Conservation (phyloP, 2,329 filamentous ascomycete species). For the Rutstroemia sp. region DNA sequence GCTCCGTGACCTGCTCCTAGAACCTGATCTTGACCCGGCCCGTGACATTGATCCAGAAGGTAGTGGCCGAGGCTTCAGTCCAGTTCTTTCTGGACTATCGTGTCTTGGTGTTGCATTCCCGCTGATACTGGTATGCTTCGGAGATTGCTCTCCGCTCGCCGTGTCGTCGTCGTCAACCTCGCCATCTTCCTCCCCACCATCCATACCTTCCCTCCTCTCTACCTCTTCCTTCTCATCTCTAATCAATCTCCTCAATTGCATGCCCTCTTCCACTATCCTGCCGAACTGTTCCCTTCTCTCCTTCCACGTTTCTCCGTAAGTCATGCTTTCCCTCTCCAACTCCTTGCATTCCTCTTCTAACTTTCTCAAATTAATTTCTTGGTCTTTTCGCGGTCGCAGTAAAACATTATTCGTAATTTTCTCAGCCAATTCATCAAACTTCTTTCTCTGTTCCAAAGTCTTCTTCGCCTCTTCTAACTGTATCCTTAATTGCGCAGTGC, state of each 20-base stretch:
- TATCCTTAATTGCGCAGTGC: conserved; percentile 63
- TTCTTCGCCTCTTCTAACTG: conserved; percentile 71
- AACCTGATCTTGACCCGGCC: conserved; percentile 17
- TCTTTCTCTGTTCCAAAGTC: conserved; percentile 70
- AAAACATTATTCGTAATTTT: conserved; percentile 77
- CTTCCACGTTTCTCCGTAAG: conserved; percentile 75
- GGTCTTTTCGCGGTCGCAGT: conserved; percentile 77
- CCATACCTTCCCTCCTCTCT: conserved; percentile 78
- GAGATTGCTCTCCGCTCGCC: conserved; percentile 43
- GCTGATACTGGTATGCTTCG: conserved; percentile 40
- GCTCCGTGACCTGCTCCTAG: conserved; percentile 35
- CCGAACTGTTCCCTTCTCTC: conserved; percentile 83
- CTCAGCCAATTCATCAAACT: conserved; percentile 81
- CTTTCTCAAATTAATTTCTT: conserved; percentile 68
- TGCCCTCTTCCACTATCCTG: conserved; percentile 84
- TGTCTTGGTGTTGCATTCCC: conserved; percentile 43
- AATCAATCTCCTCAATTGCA: conserved; percentile 75
- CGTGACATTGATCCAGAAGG: conserved; percentile 31
- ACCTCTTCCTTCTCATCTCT: conserved; percentile 94
- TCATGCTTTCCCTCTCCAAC: conserved; percentile 73
- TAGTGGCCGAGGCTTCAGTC: conserved; percentile 29
- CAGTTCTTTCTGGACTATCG: conserved; percentile 36
- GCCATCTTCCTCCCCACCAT: conserved; percentile 46
- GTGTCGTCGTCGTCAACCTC: conserved; percentile 49
- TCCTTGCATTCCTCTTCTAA: conserved; percentile 83